Evolutionary conservation across 306 rosid genomes (phyloP).

Genomic region (Cucumis melo): DNA sequence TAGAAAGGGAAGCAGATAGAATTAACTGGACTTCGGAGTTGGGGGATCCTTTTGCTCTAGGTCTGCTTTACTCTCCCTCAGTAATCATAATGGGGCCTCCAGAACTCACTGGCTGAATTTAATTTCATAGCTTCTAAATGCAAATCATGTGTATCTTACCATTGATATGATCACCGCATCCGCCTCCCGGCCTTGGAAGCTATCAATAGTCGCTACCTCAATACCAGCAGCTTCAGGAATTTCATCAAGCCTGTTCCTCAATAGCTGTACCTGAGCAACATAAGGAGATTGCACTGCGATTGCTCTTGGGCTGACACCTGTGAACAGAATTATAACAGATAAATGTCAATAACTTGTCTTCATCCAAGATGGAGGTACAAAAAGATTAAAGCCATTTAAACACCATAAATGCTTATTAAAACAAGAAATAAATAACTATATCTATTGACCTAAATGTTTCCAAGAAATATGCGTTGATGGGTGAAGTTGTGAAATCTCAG

Average conservation of each 20-base stretch:
- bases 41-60: neutral
- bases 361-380: neutral
- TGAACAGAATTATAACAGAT: neutral
- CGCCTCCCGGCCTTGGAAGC: constrained; percentile 90
- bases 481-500: neutral
- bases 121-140: neutral
- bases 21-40: too few relatives aligned
- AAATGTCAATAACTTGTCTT: neutral
- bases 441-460: neutral
- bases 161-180: constrained; percentile 82
- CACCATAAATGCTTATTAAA: neutral
- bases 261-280: constrained; percentile 79
- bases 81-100: neutral
- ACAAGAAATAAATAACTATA: neutral
- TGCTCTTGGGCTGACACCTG: constrained; percentile 60
- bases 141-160: constrained; percentile 24
- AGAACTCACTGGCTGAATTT: neutral
- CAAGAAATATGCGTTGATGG: neutral
- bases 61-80: neutral
- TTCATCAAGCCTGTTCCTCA: constrained; percentile 69
- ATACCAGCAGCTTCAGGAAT: constrained; percentile 50
- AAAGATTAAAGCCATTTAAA: neutral
- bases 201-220: constrained; percentile 77
- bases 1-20: neutral
- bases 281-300: constrained; percentile 81